These are phyloP conservation scores for Pythium myriotylum DNA, from an alignment of 352 stramenopile species.

Conservation along the genomic window DNA sequence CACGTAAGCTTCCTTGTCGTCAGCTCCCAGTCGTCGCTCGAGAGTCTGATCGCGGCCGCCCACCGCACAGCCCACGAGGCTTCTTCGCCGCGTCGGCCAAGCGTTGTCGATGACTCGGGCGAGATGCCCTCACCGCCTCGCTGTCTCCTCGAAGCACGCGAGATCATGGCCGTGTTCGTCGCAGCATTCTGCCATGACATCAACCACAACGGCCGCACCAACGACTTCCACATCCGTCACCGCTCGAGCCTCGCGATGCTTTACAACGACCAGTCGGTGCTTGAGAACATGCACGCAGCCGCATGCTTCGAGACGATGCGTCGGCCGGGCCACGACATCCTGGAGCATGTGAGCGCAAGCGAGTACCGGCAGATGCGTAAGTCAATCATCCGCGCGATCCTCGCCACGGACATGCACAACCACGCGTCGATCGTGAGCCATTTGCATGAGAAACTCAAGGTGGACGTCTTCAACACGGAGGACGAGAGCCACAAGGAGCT, in stretches of 20 bases:
- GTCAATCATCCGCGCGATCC: slow-evolving; percentile 74
- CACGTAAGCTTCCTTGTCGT: slow-evolving; percentile 83
- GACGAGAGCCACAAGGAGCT: slow-evolving; percentile 65
- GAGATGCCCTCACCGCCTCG: not conserved
- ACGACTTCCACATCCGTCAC: slow-evolving; percentile 87
- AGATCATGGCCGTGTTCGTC: slow-evolving; percentile 80
- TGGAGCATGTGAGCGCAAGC: slow-evolving; percentile 40
- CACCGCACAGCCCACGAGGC: slow-evolving; percentile 24
- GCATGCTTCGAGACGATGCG: slow-evolving; percentile 83
- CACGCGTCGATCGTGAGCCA: slow-evolving; percentile 75
- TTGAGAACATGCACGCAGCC: slow-evolving; percentile 89
- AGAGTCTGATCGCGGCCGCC: slow-evolving; percentile 20
- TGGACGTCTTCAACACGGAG: slow-evolving; percentile 51
- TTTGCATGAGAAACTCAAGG: slow-evolving; percentile 65
- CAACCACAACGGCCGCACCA: slow-evolving; percentile 87
- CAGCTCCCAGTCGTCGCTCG: slow-evolving; percentile 48
- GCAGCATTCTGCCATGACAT: slow-evolving; percentile 87
- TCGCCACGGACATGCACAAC: slow-evolving; percentile 84
- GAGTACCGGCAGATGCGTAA: slow-evolving; percentile 67
- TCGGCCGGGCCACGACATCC: slow-evolving; percentile 64
- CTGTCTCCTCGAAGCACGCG: slow-evolving; percentile 46
- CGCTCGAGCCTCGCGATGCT: slow-evolving; percentile 75
- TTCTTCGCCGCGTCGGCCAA: too few species aligned
- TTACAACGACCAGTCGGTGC: slow-evolving; percentile 89
- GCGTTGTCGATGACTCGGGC: too few species aligned